phyloP scores from a whole-genome alignment of 2,329 filamentous ascomycete genomes.

The Tetracladium maxilliforme region DNA sequence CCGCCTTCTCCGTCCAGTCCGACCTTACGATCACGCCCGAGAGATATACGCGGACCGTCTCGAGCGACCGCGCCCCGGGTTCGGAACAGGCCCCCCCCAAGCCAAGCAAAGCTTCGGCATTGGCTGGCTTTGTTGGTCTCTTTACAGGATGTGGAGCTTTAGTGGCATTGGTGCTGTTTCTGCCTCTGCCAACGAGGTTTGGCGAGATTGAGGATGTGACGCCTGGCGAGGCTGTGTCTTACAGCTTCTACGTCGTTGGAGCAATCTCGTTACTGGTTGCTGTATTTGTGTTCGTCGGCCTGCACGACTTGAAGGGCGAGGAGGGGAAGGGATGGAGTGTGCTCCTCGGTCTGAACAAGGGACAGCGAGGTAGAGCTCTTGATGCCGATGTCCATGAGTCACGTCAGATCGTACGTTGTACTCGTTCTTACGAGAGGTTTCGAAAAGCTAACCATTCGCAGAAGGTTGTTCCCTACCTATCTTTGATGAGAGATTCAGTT shows the following conservation, averaged over 20 bases:
- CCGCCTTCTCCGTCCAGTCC: conserved; percentile 55
- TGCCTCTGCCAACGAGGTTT: conserved; percentile 77
- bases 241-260: conserved; percentile 81
- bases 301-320: conserved; percentile 56
- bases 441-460: too few species aligned
- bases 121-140: conserved; percentile 82
- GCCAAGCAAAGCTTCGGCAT: conserved; percentile 3
- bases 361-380: too few species aligned
- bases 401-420: too few species aligned
- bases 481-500: conserved; percentile 30
- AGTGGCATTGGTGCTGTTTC: conserved; percentile 65
- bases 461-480: background rate
- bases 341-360: conserved; percentile 33
- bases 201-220: conserved; percentile 55
- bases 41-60: conserved; percentile 20
- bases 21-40: conserved; percentile 63
- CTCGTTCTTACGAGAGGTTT: too few species aligned
- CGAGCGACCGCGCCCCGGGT: background rate
- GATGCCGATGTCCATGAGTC: conserved; percentile 7
- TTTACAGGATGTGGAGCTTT: conserved; percentile 89
- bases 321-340: conserved; percentile 59
- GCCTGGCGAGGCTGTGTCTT: conserved; percentile 58
- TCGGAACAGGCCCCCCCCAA: conserved; percentile 4
- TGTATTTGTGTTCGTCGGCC: conserved; percentile 62
- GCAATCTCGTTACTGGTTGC: conserved; percentile 57